A percentile compares a stretch with the other conserved stretches of the same genome.
These are phyloP conservation scores for Eucalyptus sideroxylon DNA, from an alignment of 345 rosid genomes.

Conservation along the genomic window DNA sequence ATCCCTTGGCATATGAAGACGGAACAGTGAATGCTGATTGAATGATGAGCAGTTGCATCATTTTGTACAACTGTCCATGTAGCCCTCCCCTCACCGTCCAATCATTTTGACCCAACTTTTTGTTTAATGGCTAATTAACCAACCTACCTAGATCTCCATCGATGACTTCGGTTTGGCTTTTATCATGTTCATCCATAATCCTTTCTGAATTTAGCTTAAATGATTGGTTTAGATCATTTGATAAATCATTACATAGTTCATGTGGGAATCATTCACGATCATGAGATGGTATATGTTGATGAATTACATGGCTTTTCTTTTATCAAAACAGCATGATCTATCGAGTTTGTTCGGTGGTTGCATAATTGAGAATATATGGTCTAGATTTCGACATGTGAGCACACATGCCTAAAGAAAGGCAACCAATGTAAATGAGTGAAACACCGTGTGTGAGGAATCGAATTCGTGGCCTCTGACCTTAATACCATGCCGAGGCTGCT, in stretches of 20 bases:
- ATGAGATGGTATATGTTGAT: not conserved
- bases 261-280: not conserved
- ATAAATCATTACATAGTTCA: not conserved
- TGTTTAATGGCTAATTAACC: not conserved
- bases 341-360: not conserved
- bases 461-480: not conserved
- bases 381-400: not conserved
- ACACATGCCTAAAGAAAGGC: not conserved
- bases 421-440: not conserved
- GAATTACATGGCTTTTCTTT: not conserved
- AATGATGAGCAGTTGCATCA: not conserved
- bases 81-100: not conserved
- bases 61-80: not conserved
- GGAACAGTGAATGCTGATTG: not conserved
- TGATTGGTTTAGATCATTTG: not conserved
- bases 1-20: not conserved
- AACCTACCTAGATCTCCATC: conserved; percentile 5
- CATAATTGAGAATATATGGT: not conserved
- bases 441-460: not conserved
- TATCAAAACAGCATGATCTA: not conserved
- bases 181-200: not conserved
- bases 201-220: not conserved
- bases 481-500: not conserved
- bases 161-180: not conserved
- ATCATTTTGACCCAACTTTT: not conserved